Evolutionary conservation across 2,329 filamentous ascomycete species (phyloP).

Genomic region (Penicillium griseofulvum): DNA sequence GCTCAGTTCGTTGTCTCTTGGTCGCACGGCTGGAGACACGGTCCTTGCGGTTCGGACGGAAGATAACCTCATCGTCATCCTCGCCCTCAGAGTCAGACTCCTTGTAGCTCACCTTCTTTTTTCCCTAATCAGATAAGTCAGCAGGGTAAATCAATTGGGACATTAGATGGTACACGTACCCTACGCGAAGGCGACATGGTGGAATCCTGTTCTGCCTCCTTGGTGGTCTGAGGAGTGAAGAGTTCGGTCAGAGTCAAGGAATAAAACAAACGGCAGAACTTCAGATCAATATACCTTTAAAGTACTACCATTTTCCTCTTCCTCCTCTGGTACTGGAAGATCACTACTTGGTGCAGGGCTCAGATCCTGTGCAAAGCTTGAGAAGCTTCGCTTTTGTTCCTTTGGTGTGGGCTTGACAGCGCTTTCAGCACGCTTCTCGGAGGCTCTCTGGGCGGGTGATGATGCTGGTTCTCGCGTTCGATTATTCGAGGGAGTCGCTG

Average conservation of each 20-base stretch:
- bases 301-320: conserved; percentile 46
- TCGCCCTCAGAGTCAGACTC: conserved; percentile 75
- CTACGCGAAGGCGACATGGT: conserved; percentile 76
- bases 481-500: conserved; percentile 41
- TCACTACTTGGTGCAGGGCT: conserved; percentile 84
- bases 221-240: conserved; percentile 42
- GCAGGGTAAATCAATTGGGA: background rate
- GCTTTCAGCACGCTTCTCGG: conserved; percentile 28
- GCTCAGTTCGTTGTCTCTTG: conserved; percentile 62
- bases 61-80: conserved; percentile 69
- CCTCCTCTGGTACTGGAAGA: conserved; percentile 65
- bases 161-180: conserved; percentile 48
- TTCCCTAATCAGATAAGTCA: conserved; percentile 45
- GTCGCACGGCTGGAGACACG: conserved; percentile 45
- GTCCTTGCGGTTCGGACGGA: conserved; percentile 54
- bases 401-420: conserved; percentile 41
- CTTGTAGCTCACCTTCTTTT: conserved; percentile 69
- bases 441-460: conserved; percentile 36
- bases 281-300: conserved; percentile 31
- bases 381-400: conserved; percentile 45
- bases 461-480: conserved; percentile 35
- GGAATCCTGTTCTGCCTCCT: conserved; percentile 36
- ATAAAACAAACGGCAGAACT: background rate
- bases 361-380: conserved; percentile 49
- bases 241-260: conserved; percentile 1